Base-by-base conservation (phyloP, 805 yeast species). In the Wickerhamiella vanderwaltii region DNA sequence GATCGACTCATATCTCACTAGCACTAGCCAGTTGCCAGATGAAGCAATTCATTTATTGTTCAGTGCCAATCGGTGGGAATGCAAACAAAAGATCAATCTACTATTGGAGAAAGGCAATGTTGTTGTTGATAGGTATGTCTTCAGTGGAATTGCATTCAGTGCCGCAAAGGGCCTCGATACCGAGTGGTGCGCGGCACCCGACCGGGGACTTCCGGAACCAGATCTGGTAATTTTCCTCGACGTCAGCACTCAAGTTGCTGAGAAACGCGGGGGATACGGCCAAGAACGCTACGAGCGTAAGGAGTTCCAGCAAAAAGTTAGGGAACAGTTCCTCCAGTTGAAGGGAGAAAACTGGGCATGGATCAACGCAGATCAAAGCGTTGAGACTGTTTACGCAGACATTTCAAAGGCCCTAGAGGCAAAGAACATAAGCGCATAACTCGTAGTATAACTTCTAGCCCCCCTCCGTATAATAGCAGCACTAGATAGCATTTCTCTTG, bases 51-150 rank as follows among this genome's bases (percentile, higher is more conserved):
- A 91, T 60, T 65, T 91, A 18, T 63, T 91, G 25, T 91, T 91
- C 58, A 75, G 86, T 50, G 95, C 97, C 1, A 91, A 91, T 54
- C 64, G 99, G 48, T 91, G 99, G 99, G 99, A 91, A 57, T 52
- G 74, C 17, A 70, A 68, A 1, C 59, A 64, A 1, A 56, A 59
- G 3, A 74, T 91, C 4, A 55, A 61, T 9, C 43, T 54, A 1
- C 54, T 63, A 9, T 58, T 86, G 15, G 50, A 59, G 1, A 48
- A 57, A 0, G 95, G 95, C 1, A 67, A 68, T 40, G 69, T 91
- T 1, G 66, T 91, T 0, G 58, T 87, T 44, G 99, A 91, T 57
- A 65, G 99, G 48, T 91, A 88, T 54, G 79, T 82, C 3, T 88
- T 83, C 54, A 85, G 96, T 0, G 98, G 99, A 0, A 73, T 86